Conservation (phyloP, 176 grass and related monocot species). For the Bonia amplexicaulis region DNA sequence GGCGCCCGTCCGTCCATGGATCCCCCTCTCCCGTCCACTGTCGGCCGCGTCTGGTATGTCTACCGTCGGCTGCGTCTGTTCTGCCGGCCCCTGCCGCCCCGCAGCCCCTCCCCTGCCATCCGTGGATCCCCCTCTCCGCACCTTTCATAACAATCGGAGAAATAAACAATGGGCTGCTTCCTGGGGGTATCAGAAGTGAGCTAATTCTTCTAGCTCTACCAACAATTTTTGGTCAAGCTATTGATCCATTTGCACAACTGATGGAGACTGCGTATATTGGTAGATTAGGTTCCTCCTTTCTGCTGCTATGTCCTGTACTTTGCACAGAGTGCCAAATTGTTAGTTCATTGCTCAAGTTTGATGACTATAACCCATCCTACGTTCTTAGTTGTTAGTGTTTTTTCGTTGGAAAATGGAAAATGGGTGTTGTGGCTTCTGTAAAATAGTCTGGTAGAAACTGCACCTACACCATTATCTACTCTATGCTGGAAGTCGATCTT, state of each 20-base stretch:
- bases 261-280: constrained; percentile 96
- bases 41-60: too few relatives aligned
- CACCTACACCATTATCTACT: background rate
- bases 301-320: constrained; percentile 7
- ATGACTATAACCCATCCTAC: background rate
- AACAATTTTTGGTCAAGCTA: constrained; percentile 80
- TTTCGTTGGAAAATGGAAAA: background rate
- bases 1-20: too few relatives aligned
- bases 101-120: too few relatives aligned
- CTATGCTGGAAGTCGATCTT: background rate
- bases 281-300: constrained; percentile 65
- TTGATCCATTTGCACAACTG: constrained; percentile 83
- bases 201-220: constrained; percentile 79
- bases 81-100: too few relatives aligned
- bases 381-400: background rate
- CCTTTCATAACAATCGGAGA: constrained; percentile 30
- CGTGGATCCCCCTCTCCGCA: too few relatives aligned
- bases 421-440: background rate
- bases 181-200: constrained; percentile 50
- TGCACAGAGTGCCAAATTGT: background rate
- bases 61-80: too few relatives aligned
- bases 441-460: background rate
- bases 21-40: too few relatives aligned
- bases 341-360: constrained; percentile 6
- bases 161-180: constrained; percentile 21